Percentiles rank a stretch among this genome's conserved stretches.
Evolutionary conservation across 78 protist species (phyloP).

Genomic region (Anaeramoeba ignava): DNA sequence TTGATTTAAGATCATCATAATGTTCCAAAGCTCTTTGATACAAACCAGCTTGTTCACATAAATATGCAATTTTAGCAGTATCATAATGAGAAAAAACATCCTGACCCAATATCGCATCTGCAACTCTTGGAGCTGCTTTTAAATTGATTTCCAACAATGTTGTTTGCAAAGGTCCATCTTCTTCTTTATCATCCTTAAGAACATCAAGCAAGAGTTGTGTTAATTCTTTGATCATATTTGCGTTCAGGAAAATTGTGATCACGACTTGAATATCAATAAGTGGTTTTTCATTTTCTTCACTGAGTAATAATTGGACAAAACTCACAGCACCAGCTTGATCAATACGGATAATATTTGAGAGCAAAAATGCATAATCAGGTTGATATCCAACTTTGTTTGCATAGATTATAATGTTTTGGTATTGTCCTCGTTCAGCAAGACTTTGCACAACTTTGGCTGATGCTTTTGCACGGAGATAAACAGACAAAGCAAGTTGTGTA

Average conservation of each 20-base stretch:
- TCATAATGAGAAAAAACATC: constrained; percentile 83
- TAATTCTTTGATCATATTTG: constrained; percentile 65
- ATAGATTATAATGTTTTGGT: constrained; percentile 78
- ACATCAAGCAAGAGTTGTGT: constrained; percentile 84
- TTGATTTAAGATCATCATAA: constrained; percentile 77
- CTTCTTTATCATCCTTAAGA: constrained; percentile 60
- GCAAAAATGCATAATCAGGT: constrained; percentile 42
- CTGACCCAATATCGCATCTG: constrained; percentile 80
- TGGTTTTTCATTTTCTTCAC: constrained; percentile 50
- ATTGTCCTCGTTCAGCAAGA: constrained; percentile 73
- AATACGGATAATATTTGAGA: constrained; percentile 39
- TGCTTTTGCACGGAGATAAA: constrained; percentile 69
- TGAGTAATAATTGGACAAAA: constrained; percentile 63
- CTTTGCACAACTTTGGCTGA: constrained; percentile 70
- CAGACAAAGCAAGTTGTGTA: constrained; percentile 61
- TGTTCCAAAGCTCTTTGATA: constrained; percentile 87
- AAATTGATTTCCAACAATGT: constrained; percentile 87
- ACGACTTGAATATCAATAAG: constrained; percentile 50
- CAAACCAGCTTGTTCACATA: constrained; percentile 93
- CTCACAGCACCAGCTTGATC: constrained; percentile 71
- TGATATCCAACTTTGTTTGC: constrained; percentile 41
- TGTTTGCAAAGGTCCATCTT: constrained; percentile 85
- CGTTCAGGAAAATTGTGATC: constrained; percentile 69
- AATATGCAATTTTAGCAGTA: constrained; percentile 59
- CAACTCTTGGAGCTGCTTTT: constrained; percentile 52